Evolutionary conservation across 2,329 filamentous ascomycete species (phyloP).

Genomic region (Metarhizium robertsii): DNA sequence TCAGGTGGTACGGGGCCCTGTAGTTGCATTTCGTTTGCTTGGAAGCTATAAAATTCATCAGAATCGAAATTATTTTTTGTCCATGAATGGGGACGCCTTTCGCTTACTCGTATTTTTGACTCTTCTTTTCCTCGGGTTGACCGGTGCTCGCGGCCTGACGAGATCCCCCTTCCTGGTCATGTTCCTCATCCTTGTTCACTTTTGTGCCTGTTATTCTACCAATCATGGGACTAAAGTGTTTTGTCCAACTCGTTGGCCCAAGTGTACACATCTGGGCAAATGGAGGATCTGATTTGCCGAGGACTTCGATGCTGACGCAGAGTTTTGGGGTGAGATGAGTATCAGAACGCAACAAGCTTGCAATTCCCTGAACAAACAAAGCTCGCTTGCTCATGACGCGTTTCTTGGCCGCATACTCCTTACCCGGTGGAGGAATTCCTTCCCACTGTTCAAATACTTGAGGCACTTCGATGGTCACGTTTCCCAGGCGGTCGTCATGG

Average conservation of each 20-base stretch:
- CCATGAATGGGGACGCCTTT: background rate
- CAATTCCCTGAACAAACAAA: conserved; percentile 62
- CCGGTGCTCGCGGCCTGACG: conserved; percentile 7
- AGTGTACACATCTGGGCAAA: conserved; percentile 68
- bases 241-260: conserved; percentile 65
- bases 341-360: conserved; percentile 50
- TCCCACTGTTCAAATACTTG: conserved; percentile 55
- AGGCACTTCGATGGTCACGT: conserved; percentile 62
- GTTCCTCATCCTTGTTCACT: conserved; percentile 49
- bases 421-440: conserved; percentile 50
- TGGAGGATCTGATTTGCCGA: conserved; percentile 64
- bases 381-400: conserved; percentile 80
- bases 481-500: conserved; percentile 79
- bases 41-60: conserved; percentile 53
- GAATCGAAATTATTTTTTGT: background rate
- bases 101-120: conserved; percentile 70
- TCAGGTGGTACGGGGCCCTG: conserved; percentile 69
- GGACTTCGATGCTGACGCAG: conserved; percentile 64
- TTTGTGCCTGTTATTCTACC: conserved; percentile 70
- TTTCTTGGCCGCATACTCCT: conserved; percentile 67
- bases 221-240: conserved; percentile 83
- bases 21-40: conserved; percentile 86
- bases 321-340: conserved; percentile 62
- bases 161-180: conserved; percentile 23
- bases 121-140: conserved; percentile 37